Conservation (phyloP, 169 alveolate species). For the Eimeria zaria region DNA sequence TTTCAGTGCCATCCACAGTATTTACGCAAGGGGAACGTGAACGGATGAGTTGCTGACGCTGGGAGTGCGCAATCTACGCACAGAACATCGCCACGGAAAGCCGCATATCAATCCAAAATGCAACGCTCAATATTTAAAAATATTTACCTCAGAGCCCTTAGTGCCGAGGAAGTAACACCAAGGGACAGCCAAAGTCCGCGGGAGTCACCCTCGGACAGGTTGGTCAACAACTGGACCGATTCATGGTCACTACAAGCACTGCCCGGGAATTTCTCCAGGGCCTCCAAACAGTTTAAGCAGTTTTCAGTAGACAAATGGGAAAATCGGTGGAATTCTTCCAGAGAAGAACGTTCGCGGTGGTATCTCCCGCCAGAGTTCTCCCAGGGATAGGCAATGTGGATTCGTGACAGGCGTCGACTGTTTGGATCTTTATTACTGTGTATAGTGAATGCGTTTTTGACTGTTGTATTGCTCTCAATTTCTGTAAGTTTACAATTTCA, state of each 20-base stretch:
- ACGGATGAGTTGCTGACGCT: no score
- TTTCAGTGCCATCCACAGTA: background rate
- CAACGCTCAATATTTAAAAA: background rate
- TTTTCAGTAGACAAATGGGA: background rate
- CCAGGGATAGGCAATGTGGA: conserved; percentile 15
- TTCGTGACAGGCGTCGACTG: background rate
- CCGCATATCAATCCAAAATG: background rate
- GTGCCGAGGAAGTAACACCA: no score
- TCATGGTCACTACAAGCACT: background rate
- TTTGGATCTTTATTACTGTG: background rate
- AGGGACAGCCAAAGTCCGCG: background rate
- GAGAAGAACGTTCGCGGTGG: background rate
- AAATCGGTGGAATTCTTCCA: background rate
- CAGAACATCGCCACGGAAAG: background rate
- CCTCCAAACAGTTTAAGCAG: background rate
- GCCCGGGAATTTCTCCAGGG: background rate
- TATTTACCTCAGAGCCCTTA: background rate
- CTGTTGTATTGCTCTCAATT: background rate
- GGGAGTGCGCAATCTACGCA: background rate
- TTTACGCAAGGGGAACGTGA: no score
- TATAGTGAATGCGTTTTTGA: background rate
- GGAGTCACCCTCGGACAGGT: background rate
- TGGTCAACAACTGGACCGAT: conserved; percentile 19
- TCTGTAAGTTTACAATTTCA: background rate
- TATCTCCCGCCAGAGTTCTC: background rate